Evolutionary conservation across 2,329 filamentous ascomycete species (phyloP), one percentile per base, ranked within the genome.

Genomic region (Cadophora gregata): DNA sequence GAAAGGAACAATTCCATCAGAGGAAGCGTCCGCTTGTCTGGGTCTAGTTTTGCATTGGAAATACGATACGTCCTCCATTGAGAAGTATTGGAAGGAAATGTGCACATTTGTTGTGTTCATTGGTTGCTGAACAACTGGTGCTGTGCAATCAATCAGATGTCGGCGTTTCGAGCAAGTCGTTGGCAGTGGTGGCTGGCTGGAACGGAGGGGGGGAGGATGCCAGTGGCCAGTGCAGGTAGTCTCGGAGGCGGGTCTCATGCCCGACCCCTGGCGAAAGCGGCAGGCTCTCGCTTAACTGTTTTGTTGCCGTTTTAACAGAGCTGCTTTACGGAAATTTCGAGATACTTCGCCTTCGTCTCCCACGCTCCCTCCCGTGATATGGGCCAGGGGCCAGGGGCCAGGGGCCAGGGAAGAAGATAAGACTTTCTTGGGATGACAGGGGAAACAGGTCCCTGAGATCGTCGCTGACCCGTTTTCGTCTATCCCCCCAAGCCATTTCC

Each of bases 221-320:
- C n/a, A n/a, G n/a, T n/a, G n/a, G n/a, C n/a, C n/a, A 24, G 47
- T 3, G 4, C 47, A 24, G 21, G 21, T 3, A n/a, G 47, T 12
- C 33, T 36, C 33, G 47, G 47, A 25, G 9, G n/a, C 24, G 47
- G 21, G 48, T 50, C 48, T 3, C n/a, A n/a, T n/a, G n/a, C n/a
- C n/a, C 9, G 33, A 25, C 62, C 62, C 51, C 53, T 59, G 42
- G 42, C 33, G 31, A 7, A 25, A 38, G n/a, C 50, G 21, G 55
- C n/a, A 56, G 47, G 24, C 12, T 48, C 33, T 64, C 62, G 62
- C 62, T 64, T 64, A 36, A 38, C 24, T 24, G 48, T 51, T 33
- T 27, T 64, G 42, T 60, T 48, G 62, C 62, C 51, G 62, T 64
- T 64, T 64, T 64, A 64, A 64, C 42, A 48, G 53, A 55, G n/a